Evolutionary conservation across 805 yeast genomes (phyloP), one percentile per base, ranked within the genome.

Genomic region (Hanseniaspora valbyensis): DNA sequence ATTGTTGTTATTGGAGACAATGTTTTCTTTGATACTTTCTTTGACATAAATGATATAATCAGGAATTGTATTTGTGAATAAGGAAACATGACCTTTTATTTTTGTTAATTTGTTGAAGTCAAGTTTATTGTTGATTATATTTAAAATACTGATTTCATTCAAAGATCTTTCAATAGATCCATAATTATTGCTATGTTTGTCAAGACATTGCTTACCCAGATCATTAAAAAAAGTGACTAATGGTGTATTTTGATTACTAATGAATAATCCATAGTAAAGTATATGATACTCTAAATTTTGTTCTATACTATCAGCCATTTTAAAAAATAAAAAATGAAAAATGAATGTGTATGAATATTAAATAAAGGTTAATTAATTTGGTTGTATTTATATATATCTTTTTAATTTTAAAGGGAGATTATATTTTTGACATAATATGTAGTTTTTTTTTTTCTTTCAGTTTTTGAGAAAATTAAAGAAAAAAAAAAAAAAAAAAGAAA

Each of bases 41-140:
- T 44, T 37, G 3, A 45, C 9, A 18, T 38, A 45, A 2, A 44
- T 16, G 4, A 37, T 13, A 37, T 37, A 44, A 16, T 44, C 42
- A 3, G 42, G 41, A 13, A 37, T 37, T 4, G 13, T 22, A 3
- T 7, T 10, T 21, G 28, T 21, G 18, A 37, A n/a, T 9, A 37
- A 3, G 5, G 7, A 7, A 4, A 37, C 21, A 6, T 37, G 6
- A 4, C 29, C n/a, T 21, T 12, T 24, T 21, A n/a, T 9, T 4
- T 26, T 25, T 5, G 14, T 39, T 9, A 24, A 16, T 7, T 9
- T n/a, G 3, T 37, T 39, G n/a, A 48, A 18, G 13, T 48, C 41
- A 2, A 48, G n/a, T 25, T 40, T 39, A 36, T 40, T 48, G 9
- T 33, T 16, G 2, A 48, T 48, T 2, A 48, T 19, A 7, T 16